Base-by-base conservation (phyloP, 371 early-diverging fungal species). In the Lichtheimia ornata region DNA sequence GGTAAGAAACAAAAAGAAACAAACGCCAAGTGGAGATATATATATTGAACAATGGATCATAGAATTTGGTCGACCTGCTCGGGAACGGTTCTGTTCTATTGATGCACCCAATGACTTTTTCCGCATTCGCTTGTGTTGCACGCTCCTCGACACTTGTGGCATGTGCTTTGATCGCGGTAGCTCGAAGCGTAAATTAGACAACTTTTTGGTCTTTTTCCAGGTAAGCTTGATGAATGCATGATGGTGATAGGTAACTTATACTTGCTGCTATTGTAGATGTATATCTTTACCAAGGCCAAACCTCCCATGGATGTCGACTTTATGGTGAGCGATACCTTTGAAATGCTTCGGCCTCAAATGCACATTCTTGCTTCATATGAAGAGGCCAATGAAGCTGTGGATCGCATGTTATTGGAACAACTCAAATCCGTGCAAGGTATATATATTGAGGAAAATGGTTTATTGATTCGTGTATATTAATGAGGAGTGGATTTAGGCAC, bases 51-150 rank as follows among this genome's bases (percentile, higher is more conserved):
- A 63, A 59, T 30, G 15, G 15, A 25, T 52, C n/a, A 55, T 81
- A 86, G 88, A 91, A 13, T 85, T 84, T 56, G 94, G 94, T 15
- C 69, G 94, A 27, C 91, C 94, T 22, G 74, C 82, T 5, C 86
- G 82, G 43, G 88, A 84, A 14, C 77, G 84, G 5, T 76, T 75
- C 20, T 87, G 85, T 58, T 81, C 85, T 4, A 71, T 93, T 13
- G 99, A 99, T 65, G 81, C 88, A 4, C 89, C 94, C 11, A 73
- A 87, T 65, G 97, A 98, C 71, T 96, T 91, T 69, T 98, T 99
- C 87, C 89, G 99, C 30, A 85, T 96, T 20, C 88, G 97, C 20
- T 78, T 99, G 5, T 85, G 86, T 55, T 94, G 95, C 77, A 88
- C 92, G 0, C 63, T 98, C 18, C 83, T 99, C 6, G 93, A 93